These are phyloP conservation scores for Hapsidospora chrysogenum DNA, from an alignment of 495 filamentous ascomycete species.

Conservation along the genomic window DNA sequence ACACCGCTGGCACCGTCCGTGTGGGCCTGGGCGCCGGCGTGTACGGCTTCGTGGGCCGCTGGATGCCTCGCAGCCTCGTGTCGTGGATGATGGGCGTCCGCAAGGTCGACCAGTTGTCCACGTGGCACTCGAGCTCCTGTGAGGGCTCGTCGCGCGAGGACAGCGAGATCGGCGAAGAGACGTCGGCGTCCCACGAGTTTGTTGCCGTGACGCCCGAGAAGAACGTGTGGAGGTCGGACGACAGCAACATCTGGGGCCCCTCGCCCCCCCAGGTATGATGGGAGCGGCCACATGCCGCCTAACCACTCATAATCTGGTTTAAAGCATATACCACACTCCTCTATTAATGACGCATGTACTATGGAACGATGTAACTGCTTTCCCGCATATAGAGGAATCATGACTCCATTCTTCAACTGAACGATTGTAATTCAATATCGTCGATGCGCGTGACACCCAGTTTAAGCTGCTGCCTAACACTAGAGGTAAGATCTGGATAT, in stretches of 20 bases:
- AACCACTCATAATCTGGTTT: too few species aligned
- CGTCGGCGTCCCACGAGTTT: constrained; percentile 15
- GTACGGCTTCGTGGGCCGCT: constrained; percentile 76
- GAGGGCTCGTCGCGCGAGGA: constrained; percentile 13
- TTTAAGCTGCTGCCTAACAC: too few species aligned
- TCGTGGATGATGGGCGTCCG: constrained; percentile 78
- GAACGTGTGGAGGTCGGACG: constrained; percentile 5
- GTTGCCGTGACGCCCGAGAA: constrained; percentile 19
- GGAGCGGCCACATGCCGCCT: too few species aligned
- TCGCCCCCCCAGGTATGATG: neutral
- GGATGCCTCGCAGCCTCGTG: constrained; percentile 63
- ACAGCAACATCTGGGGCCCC: constrained; percentile 1
- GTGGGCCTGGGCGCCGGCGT: constrained; percentile 67
- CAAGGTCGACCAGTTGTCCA: constrained; percentile 28
- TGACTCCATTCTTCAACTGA: too few species aligned
- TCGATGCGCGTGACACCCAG: too few species aligned
- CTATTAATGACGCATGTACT: too few species aligned
- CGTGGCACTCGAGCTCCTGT: constrained; percentile 17
- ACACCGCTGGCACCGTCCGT: constrained; percentile 37
- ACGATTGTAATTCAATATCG: too few species aligned
- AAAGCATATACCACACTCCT: too few species aligned
- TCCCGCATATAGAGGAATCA: too few species aligned
- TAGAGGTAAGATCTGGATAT: too few species aligned
- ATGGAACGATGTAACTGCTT: too few species aligned
- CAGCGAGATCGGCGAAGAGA: constrained; percentile 10